These are phyloP conservation scores for Lecanoromycetidae sp. DNA, from an alignment of 2,329 filamentous ascomycete species.

Conservation along the genomic window DNA sequence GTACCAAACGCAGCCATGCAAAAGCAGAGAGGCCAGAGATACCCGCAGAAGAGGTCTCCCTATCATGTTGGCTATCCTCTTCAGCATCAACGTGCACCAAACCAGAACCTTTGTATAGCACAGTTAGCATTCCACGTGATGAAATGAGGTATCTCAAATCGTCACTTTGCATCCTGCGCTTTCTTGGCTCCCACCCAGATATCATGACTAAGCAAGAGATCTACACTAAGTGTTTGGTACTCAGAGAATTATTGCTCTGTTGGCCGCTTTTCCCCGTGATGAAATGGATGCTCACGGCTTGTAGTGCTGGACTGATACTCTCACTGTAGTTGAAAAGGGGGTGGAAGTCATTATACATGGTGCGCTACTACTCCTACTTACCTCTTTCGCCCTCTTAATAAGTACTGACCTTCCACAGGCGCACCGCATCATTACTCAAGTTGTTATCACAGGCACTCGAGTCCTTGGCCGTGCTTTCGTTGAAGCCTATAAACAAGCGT, in stretches of 20 bases:
- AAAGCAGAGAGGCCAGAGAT: constrained; percentile 14
- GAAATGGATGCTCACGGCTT: background rate
- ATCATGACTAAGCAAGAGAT: constrained; percentile 1
- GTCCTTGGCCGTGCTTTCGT: constrained; percentile 86
- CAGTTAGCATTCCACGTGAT: background rate
- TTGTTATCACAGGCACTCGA: constrained; percentile 78
- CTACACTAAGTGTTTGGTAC: no score
- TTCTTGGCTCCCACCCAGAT: no score
- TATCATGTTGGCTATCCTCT: background rate
- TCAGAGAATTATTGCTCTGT: background rate
- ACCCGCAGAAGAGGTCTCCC: background rate
- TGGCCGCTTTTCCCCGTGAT: background rate
- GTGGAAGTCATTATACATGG: background rate
- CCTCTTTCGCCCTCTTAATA: background rate
- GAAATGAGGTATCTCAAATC: no score
- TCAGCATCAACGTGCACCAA: no score
- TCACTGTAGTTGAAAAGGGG: background rate
- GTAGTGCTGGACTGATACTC: background rate
- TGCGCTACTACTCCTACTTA: background rate
- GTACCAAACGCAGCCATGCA: constrained; percentile 42
- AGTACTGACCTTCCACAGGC: constrained; percentile 46
- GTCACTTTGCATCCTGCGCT: background rate
- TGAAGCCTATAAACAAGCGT: constrained; percentile 92
- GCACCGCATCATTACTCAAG: constrained; percentile 87
- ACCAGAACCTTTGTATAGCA: background rate